Conservation (phyloP, 768 basidiomycete genomes). For the Russula dissimulans region DNA sequence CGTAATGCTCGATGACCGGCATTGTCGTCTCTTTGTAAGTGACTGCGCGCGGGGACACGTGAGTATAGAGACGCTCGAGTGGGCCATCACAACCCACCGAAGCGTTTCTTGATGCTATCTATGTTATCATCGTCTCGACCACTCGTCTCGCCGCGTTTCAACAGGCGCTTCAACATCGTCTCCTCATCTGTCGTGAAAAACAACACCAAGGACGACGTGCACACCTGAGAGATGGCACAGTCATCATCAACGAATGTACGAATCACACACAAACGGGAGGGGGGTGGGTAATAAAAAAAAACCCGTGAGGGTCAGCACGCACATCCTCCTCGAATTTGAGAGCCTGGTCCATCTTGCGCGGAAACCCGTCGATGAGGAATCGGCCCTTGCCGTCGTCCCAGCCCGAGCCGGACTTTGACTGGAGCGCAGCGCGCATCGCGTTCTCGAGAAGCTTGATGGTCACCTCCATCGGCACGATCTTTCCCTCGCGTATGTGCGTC, state of each 20-base stretch:
- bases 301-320: slow-evolving; percentile 19
- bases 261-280: too few species aligned
- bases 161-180: slow-evolving; percentile 75
- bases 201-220: slow-evolving; percentile 66
- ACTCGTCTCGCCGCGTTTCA: slow-evolving; percentile 87
- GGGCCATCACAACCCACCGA: slow-evolving; percentile 44
- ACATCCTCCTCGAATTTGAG: slow-evolving; percentile 82
- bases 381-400: slow-evolving; percentile 70
- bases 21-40: slow-evolving; percentile 84
- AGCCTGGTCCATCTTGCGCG: slow-evolving; percentile 98
- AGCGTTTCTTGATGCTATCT: slow-evolving; percentile 95
- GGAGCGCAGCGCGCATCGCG: slow-evolving; percentile 66
- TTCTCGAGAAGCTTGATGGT: slow-evolving; percentile 93
- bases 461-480: slow-evolving; percentile 93
- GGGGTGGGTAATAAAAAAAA: background rate
- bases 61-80: background rate
- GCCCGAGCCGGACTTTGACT: slow-evolving; percentile 36
- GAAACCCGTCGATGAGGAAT: slow-evolving; percentile 96
- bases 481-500: slow-evolving; percentile 82
- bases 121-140: slow-evolving; percentile 94
- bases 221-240: slow-evolving; percentile 45
- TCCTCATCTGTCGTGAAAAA: slow-evolving; percentile 85
- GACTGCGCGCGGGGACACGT: slow-evolving; percentile 30
- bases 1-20: slow-evolving; percentile 89
- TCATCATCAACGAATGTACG: background rate